A percentile compares a stretch with the other conserved stretches of the same genome.
phyloP scores from a whole-genome alignment of 257 asterid species.

The Solanum pennellii region DNA sequence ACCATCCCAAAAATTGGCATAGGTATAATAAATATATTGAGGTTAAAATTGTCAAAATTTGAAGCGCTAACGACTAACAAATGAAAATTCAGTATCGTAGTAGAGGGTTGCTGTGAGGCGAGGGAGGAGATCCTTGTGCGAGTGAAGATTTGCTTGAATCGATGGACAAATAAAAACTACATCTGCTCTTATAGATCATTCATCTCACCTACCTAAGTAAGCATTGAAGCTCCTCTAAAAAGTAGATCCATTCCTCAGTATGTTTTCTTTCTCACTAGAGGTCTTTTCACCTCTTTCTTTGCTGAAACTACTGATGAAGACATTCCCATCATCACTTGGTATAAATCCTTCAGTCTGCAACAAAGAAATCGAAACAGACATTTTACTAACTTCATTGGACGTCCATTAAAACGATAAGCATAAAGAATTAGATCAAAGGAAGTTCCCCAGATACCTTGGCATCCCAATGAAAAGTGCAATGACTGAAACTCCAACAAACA shows the following conservation, averaged over 20 bases:
- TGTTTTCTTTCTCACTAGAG: slow-evolving; percentile 47
- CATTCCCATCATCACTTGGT: slow-evolving; percentile 36
- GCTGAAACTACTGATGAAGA: slow-evolving; percentile 29
- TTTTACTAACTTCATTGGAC: background rate
- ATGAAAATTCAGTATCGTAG: background rate
- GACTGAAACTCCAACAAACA: slow-evolving; percentile 59
- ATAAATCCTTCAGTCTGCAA: slow-evolving; percentile 63
- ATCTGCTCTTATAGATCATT: background rate
- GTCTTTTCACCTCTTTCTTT: slow-evolving; percentile 65
- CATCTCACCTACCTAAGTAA: background rate
- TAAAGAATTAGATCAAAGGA: background rate
- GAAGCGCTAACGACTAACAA: background rate
- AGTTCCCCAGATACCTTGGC: slow-evolving; percentile 53
- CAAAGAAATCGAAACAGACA: background rate
- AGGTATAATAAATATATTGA: background rate
- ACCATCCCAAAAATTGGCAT: background rate
- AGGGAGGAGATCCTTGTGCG: background rate
- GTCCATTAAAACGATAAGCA: background rate
- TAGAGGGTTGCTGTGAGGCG: too few relatives aligned
- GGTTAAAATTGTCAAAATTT: background rate
- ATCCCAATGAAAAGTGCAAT: slow-evolving; percentile 66
- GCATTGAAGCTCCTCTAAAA: background rate
- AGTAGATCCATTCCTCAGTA: slow-evolving; percentile 20
- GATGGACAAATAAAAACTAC: background rate
- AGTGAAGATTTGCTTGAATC: background rate